Conservation (phyloP, 805 yeast genomes). For the Candida ascalaphidarum region DNA sequence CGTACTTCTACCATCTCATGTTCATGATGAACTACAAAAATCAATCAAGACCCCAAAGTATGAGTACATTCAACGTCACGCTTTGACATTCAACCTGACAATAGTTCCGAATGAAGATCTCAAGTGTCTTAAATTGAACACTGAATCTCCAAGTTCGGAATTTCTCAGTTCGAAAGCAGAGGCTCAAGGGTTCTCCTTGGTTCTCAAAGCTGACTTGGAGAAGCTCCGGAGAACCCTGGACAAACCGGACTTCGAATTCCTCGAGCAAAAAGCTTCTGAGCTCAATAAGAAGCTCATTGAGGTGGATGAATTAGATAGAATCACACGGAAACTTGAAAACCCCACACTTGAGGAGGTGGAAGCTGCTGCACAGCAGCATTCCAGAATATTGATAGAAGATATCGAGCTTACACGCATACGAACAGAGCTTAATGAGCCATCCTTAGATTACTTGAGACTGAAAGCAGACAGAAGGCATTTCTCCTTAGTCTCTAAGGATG, state of each 20-base stretch:
- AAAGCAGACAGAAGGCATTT: conserved; percentile 8
- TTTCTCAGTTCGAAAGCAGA: conserved; percentile 9
- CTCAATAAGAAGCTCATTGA: conserved; percentile 5
- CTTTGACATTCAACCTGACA: not conserved
- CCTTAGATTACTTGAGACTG: conserved; percentile 10
- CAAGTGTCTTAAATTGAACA: conserved; percentile 4
- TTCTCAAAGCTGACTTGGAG: no score
- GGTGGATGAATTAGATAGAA: conserved; percentile 8
- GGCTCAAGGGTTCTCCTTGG: not conserved
- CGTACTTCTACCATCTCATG: conserved; percentile 2
- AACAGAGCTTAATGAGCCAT: conserved; percentile 8
- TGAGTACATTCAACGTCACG: conserved; percentile 6
- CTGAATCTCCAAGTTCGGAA: conserved; percentile 5
- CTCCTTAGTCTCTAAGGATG: conserved; percentile 6
- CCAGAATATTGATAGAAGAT: no score
- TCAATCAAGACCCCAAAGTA: conserved; percentile 6
- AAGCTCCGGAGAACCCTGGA: conserved; percentile 3
- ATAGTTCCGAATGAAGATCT: conserved; percentile 13
- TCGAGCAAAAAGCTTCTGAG: conserved; percentile 8
- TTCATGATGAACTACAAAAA: conserved; percentile 4
- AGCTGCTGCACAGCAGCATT: no score
- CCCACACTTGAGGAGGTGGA: conserved; percentile 8
- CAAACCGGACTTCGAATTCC: no score
- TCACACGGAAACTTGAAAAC: conserved; percentile 3
- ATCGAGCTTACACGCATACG: no score